Base-by-base conservation (phyloP, 805 yeast genomes). In the Metschnikowia baotianmanensis region DNA sequence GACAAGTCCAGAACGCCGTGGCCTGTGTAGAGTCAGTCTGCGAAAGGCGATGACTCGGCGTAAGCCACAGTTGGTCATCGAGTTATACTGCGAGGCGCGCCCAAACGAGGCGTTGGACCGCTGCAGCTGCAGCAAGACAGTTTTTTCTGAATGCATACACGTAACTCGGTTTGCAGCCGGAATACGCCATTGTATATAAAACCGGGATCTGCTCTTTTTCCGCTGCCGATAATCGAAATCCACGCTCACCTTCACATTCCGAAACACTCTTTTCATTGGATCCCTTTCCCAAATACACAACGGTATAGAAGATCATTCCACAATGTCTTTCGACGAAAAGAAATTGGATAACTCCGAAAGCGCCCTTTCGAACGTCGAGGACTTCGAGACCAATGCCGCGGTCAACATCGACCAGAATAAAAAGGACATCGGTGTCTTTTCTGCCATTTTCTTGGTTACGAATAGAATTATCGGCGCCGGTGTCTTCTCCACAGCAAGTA, bases 351-450 rank as follows among this genome's bases (percentile, higher is more conserved):
- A 22, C 10, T 38, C 46, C 13, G 40, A 25, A 25, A 41, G 34
- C 19, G 27, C 32, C 24, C 27, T 43, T 22, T 29, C 38, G 11
- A 34, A 33, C 21, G 31, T 38, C n/a, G 47, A 42, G 36, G 53
- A 50, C 34, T 36, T 42, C 28, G 52, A 50, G 38, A 31, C 47
- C 23, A 41, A 40, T 17, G 46, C 48, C 22, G 60, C 64, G 32
- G 65, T 69, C 22, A 61, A 67, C 48, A 37, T 69, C 13, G 78
- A 72, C 48, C 59, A 67, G 43, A 72, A 72, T 57, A 58, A 53
- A 37, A 73, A 72, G 54, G 63, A 68, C 36, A 71, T 71, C 36
- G 77, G 78, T 4, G 58, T 61, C 31, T 42, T 72, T 22, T 69
- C 76, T 16, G 75, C 76, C 26, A 31, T 50, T 11, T 50, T 50